Percentiles rank a stretch among this genome's conserved stretches.
Conservation (phyloP, 495 filamentous ascomycete genomes). For the Neurospora sp. region DNA sequence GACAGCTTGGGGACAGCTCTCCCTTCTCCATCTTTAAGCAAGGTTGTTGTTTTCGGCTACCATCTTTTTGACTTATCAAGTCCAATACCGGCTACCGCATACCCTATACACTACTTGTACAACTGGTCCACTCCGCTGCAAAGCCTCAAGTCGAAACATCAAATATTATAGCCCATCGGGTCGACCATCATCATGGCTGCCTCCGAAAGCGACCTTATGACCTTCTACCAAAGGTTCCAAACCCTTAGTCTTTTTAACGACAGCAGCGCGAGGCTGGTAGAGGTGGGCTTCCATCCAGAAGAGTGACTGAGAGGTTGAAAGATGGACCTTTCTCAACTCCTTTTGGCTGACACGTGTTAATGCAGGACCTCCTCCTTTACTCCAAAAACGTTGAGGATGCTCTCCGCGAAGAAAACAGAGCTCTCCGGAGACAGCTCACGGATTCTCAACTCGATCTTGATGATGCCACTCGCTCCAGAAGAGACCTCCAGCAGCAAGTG, state of each 20-base stretch:
- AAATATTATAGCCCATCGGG: background rate
- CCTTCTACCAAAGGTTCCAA: constrained; percentile 34
- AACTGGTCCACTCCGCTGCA: background rate
- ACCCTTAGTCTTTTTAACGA: constrained; percentile 25
- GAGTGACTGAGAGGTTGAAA: background rate
- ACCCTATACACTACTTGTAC: background rate
- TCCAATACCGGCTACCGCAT: background rate
- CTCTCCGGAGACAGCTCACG: constrained; percentile 20
- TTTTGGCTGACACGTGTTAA: background rate
- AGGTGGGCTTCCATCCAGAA: constrained; percentile 15
- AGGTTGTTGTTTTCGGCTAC: background rate
- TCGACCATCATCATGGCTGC: background rate
- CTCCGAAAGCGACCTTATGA: constrained; percentile 14
- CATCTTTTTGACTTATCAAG: background rate
- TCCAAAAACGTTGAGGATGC: constrained; percentile 22
- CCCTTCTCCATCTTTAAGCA: background rate
- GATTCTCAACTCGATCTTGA: constrained; percentile 34
- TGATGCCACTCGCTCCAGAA: constrained; percentile 26
- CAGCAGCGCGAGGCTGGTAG: constrained; percentile 26
- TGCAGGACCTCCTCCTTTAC: constrained; percentile 36
- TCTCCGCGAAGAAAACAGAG: constrained; percentile 27
- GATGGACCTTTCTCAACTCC: background rate
- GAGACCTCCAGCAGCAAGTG: constrained; percentile 35
- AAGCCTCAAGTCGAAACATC: background rate
- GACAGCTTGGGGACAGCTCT: background rate